These are phyloP conservation scores for Neltuma alba DNA, from an alignment of 306 rosid species.

Conservation along the genomic window DNA sequence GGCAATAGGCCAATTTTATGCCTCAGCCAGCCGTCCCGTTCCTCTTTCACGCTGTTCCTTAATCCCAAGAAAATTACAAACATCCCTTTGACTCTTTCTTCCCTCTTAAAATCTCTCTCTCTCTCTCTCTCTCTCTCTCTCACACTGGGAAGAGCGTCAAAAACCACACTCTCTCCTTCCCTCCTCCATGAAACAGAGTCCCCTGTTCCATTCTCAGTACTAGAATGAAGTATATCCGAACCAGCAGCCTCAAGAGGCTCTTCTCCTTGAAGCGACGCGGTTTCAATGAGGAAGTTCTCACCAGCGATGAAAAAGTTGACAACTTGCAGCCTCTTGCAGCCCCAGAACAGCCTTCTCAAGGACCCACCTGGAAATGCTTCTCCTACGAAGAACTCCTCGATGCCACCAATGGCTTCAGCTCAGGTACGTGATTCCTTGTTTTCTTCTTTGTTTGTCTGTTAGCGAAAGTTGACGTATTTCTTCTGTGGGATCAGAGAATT, in stretches of 20 bases:
- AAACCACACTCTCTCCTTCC: background rate
- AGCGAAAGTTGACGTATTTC: conserved; percentile 6
- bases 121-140: conserved; percentile 17
- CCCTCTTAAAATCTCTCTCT: conserved; percentile 26
- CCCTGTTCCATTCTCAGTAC: conserved; percentile 30
- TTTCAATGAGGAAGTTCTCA: conserved; percentile 43
- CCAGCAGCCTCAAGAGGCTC: conserved; percentile 71
- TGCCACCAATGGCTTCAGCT: conserved; percentile 82
- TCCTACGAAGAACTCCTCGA: conserved; percentile 65
- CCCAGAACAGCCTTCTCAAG: conserved; percentile 43
- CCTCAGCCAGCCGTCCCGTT: conserved; percentile 23
- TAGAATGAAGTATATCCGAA: conserved; percentile 71
- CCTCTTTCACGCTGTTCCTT: conserved; percentile 30
- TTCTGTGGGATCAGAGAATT: conserved; percentile 57
- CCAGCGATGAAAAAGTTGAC: conserved; percentile 36
- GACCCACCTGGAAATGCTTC: conserved; percentile 95
- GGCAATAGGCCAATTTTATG: conserved; percentile 26
- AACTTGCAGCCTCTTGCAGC: conserved; percentile 27
- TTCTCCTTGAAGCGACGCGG: conserved; percentile 69
- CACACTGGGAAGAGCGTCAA: background rate
- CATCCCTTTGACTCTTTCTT: conserved; percentile 38
- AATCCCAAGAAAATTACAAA: conserved; percentile 25
- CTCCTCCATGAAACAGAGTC: conserved; percentile 48
- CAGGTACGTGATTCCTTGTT: conserved; percentile 52
- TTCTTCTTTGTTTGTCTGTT: background rate